These are phyloP conservation scores for Vickermania ingenoplastis DNA, from an alignment of 208 protist species.

Conservation along the genomic window DNA sequence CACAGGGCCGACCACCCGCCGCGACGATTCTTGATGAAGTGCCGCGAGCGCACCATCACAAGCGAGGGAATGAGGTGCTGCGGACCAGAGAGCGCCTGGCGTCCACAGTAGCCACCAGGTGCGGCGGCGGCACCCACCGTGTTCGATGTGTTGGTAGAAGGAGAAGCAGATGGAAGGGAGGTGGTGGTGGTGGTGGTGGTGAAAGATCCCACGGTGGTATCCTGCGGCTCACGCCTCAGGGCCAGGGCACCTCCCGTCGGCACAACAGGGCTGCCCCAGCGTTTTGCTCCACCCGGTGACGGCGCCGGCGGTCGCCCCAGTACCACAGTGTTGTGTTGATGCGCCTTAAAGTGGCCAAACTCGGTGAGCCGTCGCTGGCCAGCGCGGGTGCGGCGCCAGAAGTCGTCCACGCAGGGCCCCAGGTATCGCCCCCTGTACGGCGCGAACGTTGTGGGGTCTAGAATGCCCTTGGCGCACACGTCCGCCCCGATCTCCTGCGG, in stretches of 20 bases:
- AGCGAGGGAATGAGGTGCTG: neutral
- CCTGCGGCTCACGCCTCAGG: too few species aligned
- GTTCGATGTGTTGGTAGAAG: neutral
- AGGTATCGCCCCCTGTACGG: constrained; percentile 42
- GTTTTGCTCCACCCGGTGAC: neutral
- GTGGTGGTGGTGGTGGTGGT: neutral
- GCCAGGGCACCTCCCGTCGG: neutral
- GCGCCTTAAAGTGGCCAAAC: constrained; percentile 50
- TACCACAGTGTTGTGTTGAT: constrained; percentile 39
- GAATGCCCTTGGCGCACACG: constrained; percentile 55
- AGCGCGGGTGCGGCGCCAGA: constrained; percentile 29
- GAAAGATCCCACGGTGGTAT: neutral
- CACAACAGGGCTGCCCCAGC: neutral
- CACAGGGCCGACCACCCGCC: neutral
- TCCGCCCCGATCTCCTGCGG: constrained; percentile 24
- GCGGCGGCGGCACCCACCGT: neutral
- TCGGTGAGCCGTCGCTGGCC: constrained; percentile 49
- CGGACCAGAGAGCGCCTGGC: neutral
- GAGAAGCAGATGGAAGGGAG: neutral
- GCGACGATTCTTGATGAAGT: neutral
- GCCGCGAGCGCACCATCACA: neutral
- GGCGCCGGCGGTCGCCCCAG: constrained; percentile 11
- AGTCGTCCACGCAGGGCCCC: constrained; percentile 30
- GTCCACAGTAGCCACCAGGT: neutral
- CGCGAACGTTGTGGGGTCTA: constrained; percentile 45